Evolutionary conservation across 2,329 filamentous ascomycete species (phyloP), one percentile per base, ranked within the genome.

Genomic region (Triangularia verruculosa): DNA sequence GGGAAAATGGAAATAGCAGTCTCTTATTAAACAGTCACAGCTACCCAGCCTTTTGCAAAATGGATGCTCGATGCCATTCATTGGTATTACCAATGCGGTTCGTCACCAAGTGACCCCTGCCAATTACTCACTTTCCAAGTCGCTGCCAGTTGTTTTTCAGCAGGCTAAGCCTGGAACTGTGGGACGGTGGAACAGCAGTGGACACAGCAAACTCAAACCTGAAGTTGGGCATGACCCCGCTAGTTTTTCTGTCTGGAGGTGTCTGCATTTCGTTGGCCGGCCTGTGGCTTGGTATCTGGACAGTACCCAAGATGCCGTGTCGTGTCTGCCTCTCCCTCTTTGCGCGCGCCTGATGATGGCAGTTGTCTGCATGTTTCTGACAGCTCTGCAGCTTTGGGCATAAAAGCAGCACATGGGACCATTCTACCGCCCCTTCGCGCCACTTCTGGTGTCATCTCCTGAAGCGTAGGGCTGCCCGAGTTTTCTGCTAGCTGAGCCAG

Each of bases 391-490:
- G 39, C 13, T 39, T 39, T 39, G 34, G 34, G 34, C 30, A 7
- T 47, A 6, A 20, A 20, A 47, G 39, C n/a, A 47, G 13, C n/a
- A n/a, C n/a, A 66, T 66, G 59, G 92, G 34, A 56, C 28, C 32
- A 63, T 63, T 55, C 61, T 12, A 6, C 54, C 28, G 24, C 6
- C 6, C 24, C 22, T 63, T 66, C 39, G 58, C 28, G 62, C 65
- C 62, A 65, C 27, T 60, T 65, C 61, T 64, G 63, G 63, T 39
- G 56, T 59, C 61, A 67, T 63, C 58, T 59, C 39, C 17, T 47
- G 39, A 47, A 47, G 39, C 39, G 13, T 47, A 47, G 39, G 39
- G 39, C 39, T 47, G 39, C 39, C n/a, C 39, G 39, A 47, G 39
- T 47, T 47, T n/a, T n/a, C n/a, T 20, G 39, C 39, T 17, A 47